Evolutionary conservation across 1,284 basidiomycete species (phyloP).

Genomic region (Hortiboletus rubellus): DNA sequence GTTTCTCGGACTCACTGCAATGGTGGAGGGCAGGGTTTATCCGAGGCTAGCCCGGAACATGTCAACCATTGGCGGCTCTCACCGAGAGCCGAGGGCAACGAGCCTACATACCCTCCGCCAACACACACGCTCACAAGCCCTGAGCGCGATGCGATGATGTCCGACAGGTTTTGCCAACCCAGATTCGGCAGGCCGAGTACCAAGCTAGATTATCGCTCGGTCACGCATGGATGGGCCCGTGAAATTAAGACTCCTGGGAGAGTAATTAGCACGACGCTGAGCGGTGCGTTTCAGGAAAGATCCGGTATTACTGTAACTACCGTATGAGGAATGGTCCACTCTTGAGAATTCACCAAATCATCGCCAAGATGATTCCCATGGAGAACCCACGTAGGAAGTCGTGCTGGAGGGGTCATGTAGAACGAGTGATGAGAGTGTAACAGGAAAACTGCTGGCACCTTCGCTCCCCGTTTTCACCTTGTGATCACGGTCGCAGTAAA

Average conservation of each 20-base stretch:
- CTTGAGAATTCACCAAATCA: background rate
- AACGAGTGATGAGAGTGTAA: background rate
- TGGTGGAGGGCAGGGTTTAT: background rate
- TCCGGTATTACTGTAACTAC: constrained; percentile 11
- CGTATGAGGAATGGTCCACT: constrained; percentile 1
- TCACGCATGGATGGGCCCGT: background rate
- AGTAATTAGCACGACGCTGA: background rate
- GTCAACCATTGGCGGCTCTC: background rate
- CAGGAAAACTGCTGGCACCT: background rate
- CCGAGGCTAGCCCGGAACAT: background rate
- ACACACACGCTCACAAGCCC: background rate
- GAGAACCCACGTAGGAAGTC: background rate
- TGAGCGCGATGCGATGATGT: background rate
- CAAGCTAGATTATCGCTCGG: constrained; percentile 1
- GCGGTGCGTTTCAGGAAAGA: constrained; percentile 24
- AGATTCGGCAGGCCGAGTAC: background rate
- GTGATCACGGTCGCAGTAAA: constrained; percentile 7
- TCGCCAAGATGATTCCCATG: background rate
- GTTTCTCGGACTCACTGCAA: background rate
- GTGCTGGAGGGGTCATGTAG: background rate
- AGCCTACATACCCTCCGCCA: background rate
- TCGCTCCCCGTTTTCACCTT: background rate
- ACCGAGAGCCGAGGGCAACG: background rate
- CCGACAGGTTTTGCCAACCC: background rate
- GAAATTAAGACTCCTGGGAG: constrained; percentile 11